phyloP scores from a whole-genome alignment of 2,329 filamentous ascomycete species.

The Alternaria sp. region DNA sequence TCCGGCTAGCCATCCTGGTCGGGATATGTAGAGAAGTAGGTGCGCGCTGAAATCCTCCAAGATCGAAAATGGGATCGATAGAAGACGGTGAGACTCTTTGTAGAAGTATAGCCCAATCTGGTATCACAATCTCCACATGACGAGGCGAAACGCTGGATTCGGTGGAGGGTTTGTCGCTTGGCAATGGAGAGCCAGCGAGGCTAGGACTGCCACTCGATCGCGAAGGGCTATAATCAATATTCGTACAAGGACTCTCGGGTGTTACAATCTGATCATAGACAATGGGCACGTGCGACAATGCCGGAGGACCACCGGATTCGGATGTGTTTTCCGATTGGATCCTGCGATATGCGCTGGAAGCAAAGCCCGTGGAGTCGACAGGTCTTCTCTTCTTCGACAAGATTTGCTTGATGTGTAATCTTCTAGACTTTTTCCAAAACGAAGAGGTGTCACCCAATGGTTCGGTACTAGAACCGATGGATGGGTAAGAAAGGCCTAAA shows the following conservation, averaged over 20 bases:
- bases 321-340: slow-evolving; percentile 26
- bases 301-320: slow-evolving; percentile 27
- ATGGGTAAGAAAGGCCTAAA: slow-evolving; percentile 48
- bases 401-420: slow-evolving; percentile 36
- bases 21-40: slow-evolving; percentile 35
- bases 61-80: slow-evolving; percentile 34
- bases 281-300: slow-evolving; percentile 51
- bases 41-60: slow-evolving; percentile 18
- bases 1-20: slow-evolving; percentile 53
- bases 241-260: slow-evolving; percentile 46
- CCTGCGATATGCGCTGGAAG: slow-evolving; percentile 29
- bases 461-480: slow-evolving; percentile 43
- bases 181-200: slow-evolving; percentile 34
- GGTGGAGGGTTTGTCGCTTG: slow-evolving; percentile 37
- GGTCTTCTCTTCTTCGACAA: slow-evolving; percentile 36
- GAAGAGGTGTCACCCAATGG: slow-evolving; percentile 39
- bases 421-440: slow-evolving; percentile 44
- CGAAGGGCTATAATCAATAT: slow-evolving; percentile 41
- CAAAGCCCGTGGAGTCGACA: slow-evolving; percentile 39
- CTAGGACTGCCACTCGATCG: slow-evolving; percentile 39
- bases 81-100: slow-evolving; percentile 47
- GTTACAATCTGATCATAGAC: slow-evolving; percentile 49
- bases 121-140: slow-evolving; percentile 59
- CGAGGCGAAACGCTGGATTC: slow-evolving; percentile 45
- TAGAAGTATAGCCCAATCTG: slow-evolving; percentile 52